These are phyloP conservation scores for Detonula confervacea DNA, from an alignment of 352 stramenopile genomes.

Conservation along the genomic window DNA sequence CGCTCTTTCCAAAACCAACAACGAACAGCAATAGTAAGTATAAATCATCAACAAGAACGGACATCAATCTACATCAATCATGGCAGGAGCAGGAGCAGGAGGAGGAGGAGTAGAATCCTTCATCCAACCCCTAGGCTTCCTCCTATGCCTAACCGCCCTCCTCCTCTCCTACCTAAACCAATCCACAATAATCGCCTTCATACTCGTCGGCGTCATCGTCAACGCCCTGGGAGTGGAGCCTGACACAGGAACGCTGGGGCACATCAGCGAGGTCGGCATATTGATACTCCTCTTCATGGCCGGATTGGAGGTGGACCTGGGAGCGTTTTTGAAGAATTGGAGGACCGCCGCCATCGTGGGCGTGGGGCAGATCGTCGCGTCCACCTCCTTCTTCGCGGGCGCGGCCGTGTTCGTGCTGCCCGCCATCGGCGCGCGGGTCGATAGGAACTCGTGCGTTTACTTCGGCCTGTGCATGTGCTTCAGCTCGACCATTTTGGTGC, in stretches of 20 bases:
- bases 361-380: constrained; percentile 1
- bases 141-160: constrained; percentile 11
- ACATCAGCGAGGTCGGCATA: constrained; percentile 9
- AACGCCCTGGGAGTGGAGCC: constrained; percentile 15
- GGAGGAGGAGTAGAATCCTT: constrained; percentile 4
- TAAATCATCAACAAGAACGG: too few relatives aligned
- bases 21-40: too few relatives aligned
- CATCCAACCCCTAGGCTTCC: constrained; percentile 21
- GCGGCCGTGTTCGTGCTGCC: neutral
- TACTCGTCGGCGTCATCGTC: constrained; percentile 7
- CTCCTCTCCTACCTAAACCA: constrained; percentile 15
- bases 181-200: constrained; percentile 17
- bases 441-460: constrained; percentile 7
- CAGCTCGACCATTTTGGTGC: constrained; percentile 14
- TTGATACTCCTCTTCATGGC: constrained; percentile 21
- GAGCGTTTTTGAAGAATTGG: constrained; percentile 16
- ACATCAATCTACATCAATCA: too few relatives aligned
- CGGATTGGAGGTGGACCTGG: constrained; percentile 17
- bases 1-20: too few relatives aligned
- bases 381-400: neutral
- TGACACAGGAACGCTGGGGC: neutral
- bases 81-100: too few relatives aligned
- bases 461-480: constrained; percentile 12
- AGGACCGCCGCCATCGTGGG: constrained; percentile 15
- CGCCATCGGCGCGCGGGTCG: neutral